Evolutionary conservation across 2,329 filamentous ascomycete genomes (phyloP).

Genomic region (Phoma sp.): DNA sequence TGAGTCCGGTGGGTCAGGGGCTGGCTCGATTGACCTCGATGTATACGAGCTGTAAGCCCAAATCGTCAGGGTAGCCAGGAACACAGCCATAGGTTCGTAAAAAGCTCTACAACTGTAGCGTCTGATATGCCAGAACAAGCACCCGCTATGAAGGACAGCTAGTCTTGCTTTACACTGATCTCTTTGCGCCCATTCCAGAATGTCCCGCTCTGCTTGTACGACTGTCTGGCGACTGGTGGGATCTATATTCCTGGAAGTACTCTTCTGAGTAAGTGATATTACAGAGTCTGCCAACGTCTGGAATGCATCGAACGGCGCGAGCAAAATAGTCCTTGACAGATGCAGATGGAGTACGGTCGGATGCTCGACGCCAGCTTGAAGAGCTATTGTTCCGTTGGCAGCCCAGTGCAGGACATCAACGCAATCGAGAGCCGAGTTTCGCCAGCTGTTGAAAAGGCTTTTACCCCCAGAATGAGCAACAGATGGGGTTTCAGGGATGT

Average conservation of each 20-base stretch:
- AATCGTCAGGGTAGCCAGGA: constrained; percentile 54
- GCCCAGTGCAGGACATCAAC: constrained; percentile 65
- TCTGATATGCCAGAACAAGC: constrained; percentile 59
- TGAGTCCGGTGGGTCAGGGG: not conserved
- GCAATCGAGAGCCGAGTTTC: constrained; percentile 54
- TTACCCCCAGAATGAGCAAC: not conserved
- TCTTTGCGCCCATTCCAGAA: constrained; percentile 57
- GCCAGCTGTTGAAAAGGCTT: constrained; percentile 50
- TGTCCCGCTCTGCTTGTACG: constrained; percentile 39
- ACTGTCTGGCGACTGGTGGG: not conserved
- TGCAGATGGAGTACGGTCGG: constrained; percentile 63
- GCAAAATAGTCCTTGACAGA: constrained; percentile 58
- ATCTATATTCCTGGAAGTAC: not conserved
- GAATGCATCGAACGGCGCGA: constrained; percentile 57
- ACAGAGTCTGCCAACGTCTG: constrained; percentile 48
- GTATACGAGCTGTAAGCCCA: constrained; percentile 53
- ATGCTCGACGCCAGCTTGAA: constrained; percentile 59
- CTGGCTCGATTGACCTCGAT: not conserved
- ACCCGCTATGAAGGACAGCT: constrained; percentile 60
- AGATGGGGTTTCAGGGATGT: constrained; percentile 52
- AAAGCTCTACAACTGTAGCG: constrained; percentile 57
- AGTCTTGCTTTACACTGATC: constrained; percentile 62
- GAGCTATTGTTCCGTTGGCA: constrained; percentile 59
- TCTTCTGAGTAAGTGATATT: constrained; percentile 1
- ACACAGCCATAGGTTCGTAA: constrained; percentile 54